These are phyloP conservation scores for Fusarium aywerte DNA, from an alignment of 2,329 filamentous ascomycete genomes.

Conservation along the genomic window DNA sequence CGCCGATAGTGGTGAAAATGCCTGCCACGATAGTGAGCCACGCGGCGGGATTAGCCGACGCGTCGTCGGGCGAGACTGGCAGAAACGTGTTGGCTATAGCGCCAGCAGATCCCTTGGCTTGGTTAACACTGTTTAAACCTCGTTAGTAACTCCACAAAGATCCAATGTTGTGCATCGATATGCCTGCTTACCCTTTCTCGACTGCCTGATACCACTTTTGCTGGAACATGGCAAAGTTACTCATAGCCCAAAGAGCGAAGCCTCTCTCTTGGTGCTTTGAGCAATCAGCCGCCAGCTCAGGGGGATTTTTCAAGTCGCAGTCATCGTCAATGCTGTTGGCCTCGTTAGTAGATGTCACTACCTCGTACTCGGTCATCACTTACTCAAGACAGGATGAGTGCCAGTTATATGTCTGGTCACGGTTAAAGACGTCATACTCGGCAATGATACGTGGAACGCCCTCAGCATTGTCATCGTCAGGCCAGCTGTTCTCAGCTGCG, in stretches of 20 bases:
- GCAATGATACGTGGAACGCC: slow-evolving; percentile 4
- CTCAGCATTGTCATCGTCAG: background rate
- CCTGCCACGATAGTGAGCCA: slow-evolving; percentile 6
- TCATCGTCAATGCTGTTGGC: background rate
- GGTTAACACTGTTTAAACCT: background rate
- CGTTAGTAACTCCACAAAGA: background rate
- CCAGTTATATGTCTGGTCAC: background rate
- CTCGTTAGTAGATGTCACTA: background rate
- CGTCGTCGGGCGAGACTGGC: background rate
- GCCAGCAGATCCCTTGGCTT: background rate
- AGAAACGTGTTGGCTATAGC: background rate
- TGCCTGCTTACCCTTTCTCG: background rate
- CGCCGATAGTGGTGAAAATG: background rate
- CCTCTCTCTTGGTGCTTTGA: background rate
- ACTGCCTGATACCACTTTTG: slow-evolving; percentile 4
- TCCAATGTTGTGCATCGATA: background rate
- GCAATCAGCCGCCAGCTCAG: background rate
- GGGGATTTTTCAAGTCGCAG: background rate
- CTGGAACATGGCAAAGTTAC: slow-evolving; percentile 1
- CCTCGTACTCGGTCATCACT: background rate
- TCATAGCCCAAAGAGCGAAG: background rate
- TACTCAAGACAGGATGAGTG: background rate
- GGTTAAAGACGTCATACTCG: background rate
- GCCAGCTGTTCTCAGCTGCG: background rate
- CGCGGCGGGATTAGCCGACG: background rate